These are phyloP conservation scores for Mycena albidolilacea DNA, from an alignment of 768 basidiomycete species.

Conservation along the genomic window DNA sequence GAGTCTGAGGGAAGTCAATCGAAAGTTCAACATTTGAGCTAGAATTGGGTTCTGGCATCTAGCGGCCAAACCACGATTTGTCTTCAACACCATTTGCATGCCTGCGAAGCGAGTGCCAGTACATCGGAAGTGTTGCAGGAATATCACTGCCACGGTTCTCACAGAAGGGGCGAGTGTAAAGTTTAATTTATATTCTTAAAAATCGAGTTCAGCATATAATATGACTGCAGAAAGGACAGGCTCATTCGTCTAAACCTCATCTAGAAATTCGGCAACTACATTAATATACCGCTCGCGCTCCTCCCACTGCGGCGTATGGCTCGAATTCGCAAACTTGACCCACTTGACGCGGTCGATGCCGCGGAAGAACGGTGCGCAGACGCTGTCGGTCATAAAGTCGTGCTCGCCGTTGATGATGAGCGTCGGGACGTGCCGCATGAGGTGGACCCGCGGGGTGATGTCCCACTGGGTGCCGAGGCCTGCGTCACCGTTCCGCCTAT, in stretches of 20 bases:
- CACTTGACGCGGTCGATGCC: slow-evolving; percentile 50
- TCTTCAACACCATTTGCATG: no score
- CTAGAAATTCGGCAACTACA: slow-evolving; percentile 47
- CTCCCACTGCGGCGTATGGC: slow-evolving; percentile 51
- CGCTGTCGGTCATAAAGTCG: slow-evolving; percentile 56
- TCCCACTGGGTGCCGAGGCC: slow-evolving; percentile 49
- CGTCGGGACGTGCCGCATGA: slow-evolving; percentile 47
- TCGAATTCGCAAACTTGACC: slow-evolving; percentile 49
- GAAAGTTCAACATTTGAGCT: no score
- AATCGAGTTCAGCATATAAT: no score
- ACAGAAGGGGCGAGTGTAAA: no score
- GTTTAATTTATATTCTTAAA: no score
- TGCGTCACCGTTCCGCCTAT: slow-evolving; percentile 46
- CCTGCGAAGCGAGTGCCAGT: no score
- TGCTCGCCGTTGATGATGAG: slow-evolving; percentile 53
- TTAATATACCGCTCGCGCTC: slow-evolving; percentile 49
- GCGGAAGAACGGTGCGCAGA: slow-evolving; percentile 50
- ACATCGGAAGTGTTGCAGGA: no score
- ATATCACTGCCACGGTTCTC: no score
- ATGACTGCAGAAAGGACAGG: neutral
- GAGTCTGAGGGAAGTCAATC: no score
- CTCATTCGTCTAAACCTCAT: neutral
- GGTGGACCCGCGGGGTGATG: slow-evolving; percentile 43
- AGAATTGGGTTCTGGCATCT: no score
- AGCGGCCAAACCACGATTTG: no score